A percentile compares a stretch with the other conserved stretches of the same genome.
Conservation (phyloP, 2,329 filamentous ascomycete species). For the Coniochaeta ligniaria region DNA sequence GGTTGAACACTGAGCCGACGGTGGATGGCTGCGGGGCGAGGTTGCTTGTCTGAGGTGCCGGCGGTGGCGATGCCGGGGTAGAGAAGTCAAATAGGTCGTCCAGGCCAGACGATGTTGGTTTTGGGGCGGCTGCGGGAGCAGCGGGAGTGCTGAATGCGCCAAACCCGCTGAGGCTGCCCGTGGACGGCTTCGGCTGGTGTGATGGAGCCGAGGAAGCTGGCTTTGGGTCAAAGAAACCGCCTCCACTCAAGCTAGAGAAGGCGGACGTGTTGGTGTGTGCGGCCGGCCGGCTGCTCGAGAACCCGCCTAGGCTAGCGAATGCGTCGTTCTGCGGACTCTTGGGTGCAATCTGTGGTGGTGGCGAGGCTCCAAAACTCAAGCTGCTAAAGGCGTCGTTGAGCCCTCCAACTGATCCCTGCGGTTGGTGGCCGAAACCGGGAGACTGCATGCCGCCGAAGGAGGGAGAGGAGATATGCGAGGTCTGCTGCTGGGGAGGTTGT, state of each 20-base stretch:
- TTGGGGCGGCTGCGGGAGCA: conserved; percentile 25
- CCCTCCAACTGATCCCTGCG: conserved; percentile 46
- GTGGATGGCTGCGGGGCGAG: conserved; percentile 31
- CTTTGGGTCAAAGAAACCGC: conserved; percentile 76
- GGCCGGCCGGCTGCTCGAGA: conserved; percentile 23
- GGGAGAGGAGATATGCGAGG: conserved; percentile 49
- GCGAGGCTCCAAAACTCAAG: conserved; percentile 36
- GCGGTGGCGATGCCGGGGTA: conserved; percentile 35
- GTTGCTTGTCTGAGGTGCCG: conserved; percentile 31
- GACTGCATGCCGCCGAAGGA: conserved; percentile 64
- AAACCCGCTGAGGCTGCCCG: conserved; percentile 58
- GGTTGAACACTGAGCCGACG: conserved; percentile 71
- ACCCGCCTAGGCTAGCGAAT: conserved; percentile 22
- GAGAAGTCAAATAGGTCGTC: conserved; percentile 79
- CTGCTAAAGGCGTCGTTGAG: conserved; percentile 73
- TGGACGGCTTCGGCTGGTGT: conserved; percentile 45
- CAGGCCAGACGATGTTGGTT: conserved; percentile 50
- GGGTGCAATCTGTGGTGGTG: conserved; percentile 16
- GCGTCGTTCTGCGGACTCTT: conserved; percentile 27
- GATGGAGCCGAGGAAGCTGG: conserved; percentile 43
- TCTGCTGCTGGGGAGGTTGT: conserved; percentile 47
- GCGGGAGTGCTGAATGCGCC: conserved; percentile 47
- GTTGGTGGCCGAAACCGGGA: conserved; percentile 39
- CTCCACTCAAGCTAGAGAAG: conserved; percentile 56
- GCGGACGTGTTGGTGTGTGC: conserved; percentile 29